Evolutionary conservation across 306 rosid genomes (phyloP).

Genomic region (Trifolium pratense): DNA sequence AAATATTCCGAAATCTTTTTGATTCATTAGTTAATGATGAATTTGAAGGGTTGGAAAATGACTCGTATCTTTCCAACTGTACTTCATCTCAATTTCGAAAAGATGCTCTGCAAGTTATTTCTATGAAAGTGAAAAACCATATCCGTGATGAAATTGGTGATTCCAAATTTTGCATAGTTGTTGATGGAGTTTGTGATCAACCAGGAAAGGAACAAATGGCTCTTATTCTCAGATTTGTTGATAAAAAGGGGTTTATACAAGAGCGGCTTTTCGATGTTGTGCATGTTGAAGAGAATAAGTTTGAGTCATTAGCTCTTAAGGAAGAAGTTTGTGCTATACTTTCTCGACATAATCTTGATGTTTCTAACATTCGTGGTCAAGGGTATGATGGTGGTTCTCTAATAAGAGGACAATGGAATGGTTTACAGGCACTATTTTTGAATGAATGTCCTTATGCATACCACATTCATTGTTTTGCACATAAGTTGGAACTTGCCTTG

Average conservation of each 20-base stretch:
- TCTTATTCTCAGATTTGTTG: neutral
- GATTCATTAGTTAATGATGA: neutral
- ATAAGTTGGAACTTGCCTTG: constrained; percentile 5
- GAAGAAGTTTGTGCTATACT: neutral
- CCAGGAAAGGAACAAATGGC: neutral
- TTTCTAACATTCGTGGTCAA: constrained; percentile 6
- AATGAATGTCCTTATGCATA: constrained; percentile 8
- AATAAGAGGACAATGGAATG: neutral
- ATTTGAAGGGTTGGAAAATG: neutral
- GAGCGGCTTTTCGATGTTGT: neutral
- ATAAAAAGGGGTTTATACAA: constrained; percentile 1
- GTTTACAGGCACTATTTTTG: neutral
- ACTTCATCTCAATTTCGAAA: neutral
- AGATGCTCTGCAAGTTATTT: neutral
- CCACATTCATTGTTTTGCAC: constrained; percentile 3
- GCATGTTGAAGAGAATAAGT: neutral
- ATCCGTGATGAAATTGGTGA: neutral
- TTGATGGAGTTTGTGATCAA: neutral
- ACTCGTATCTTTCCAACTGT: neutral
- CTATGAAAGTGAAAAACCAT: neutral
- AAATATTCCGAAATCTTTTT: neutral
- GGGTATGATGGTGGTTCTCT: neutral
- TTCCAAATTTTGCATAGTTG: neutral
- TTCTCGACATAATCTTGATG: neutral
- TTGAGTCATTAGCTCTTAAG: neutral